Conservation (phyloP, 768 basidiomycete species). For the Lanmaoa pseudosensibilis region DNA sequence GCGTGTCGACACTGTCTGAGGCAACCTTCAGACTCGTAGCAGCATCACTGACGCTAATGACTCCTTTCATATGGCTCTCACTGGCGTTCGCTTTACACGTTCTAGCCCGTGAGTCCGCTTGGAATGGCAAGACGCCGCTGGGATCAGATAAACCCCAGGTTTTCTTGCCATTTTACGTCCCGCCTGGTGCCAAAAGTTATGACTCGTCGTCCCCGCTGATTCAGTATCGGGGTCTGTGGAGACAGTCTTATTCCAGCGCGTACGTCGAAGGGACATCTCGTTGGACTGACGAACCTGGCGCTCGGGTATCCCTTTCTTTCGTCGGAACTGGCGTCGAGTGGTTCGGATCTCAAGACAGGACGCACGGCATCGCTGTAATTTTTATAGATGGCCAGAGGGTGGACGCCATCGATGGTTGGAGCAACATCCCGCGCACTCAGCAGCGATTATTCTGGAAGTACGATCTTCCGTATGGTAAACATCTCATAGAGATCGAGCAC, state of each 20-base stretch:
- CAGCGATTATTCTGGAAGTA: slow-evolving; percentile 68
- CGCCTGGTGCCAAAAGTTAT: slow-evolving; percentile 68
- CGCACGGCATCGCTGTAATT: slow-evolving; percentile 56
- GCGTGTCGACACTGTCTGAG: background rate
- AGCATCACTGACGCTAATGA: slow-evolving; percentile 9
- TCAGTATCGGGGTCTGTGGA: slow-evolving; percentile 62
- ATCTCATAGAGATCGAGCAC: slow-evolving; percentile 66
- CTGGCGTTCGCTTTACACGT: slow-evolving; percentile 6
- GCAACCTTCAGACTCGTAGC: too few relatives aligned
- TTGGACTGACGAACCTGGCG: slow-evolving; percentile 48
- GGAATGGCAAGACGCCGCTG: slow-evolving; percentile 63
- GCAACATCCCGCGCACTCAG: slow-evolving; percentile 40
- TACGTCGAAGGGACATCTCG: slow-evolving; percentile 53
- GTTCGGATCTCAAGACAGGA: slow-evolving; percentile 61
- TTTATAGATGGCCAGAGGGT: slow-evolving; percentile 55
- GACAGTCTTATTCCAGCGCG: slow-evolving; percentile 47
- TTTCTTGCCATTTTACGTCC: slow-evolving; percentile 74
- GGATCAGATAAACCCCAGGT: slow-evolving; percentile 44
- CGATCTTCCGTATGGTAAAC: slow-evolving; percentile 49
- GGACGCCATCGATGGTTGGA: slow-evolving; percentile 48
- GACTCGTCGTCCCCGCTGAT: slow-evolving; percentile 70
- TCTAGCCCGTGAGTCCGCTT: slow-evolving; percentile 47
- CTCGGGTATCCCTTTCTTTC: slow-evolving; percentile 58
- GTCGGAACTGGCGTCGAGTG: slow-evolving; percentile 76
- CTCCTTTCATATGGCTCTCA: background rate